These are phyloP conservation scores for Rauvolfia tetraphylla DNA, from an alignment of 257 asterid species.

Conservation along the genomic window DNA sequence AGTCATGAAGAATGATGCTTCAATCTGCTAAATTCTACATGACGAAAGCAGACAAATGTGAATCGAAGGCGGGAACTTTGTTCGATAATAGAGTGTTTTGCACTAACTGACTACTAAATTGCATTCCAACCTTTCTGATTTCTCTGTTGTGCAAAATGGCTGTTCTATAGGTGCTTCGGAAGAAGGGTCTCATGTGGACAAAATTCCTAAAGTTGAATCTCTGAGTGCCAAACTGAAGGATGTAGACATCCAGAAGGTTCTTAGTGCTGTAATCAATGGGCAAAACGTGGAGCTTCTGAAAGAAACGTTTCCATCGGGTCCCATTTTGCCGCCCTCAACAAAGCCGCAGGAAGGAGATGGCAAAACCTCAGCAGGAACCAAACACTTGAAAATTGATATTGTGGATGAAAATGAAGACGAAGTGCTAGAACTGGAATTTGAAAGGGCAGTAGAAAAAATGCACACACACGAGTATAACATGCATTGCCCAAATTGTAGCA, in stretches of 20 bases:
- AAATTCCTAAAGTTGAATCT: conserved; percentile 15
- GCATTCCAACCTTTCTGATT: neutral
- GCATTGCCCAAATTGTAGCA: conserved; percentile 58
- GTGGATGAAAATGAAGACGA: conserved; percentile 45
- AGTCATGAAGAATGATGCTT: neutral
- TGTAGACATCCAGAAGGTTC: conserved; percentile 28
- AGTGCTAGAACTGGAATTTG: conserved; percentile 55
- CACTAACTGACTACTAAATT: neutral
- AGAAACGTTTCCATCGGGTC: conserved; percentile 4
- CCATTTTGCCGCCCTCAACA: neutral
- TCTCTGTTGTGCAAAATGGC: neutral
- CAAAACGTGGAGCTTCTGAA: neutral
- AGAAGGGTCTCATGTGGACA: conserved; percentile 15
- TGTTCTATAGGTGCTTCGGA: conserved; percentile 10
- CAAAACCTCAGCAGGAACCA: conserved; percentile 11
- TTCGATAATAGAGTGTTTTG: neutral
- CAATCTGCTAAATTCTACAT: neutral
- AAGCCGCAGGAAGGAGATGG: conserved; percentile 1
- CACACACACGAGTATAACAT: conserved; percentile 47
- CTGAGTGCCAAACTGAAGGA: conserved; percentile 16
- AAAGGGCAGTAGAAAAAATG: conserved; percentile 40
- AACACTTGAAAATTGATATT: conserved; percentile 14
- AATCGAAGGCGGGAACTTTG: neutral
- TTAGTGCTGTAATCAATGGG: conserved; percentile 21
- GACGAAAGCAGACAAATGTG: neutral